Evolutionary conservation across 83 land plant genomes (phyloP), one percentile per base, ranked within the genome.

Genomic region (Picea mariana): DNA sequence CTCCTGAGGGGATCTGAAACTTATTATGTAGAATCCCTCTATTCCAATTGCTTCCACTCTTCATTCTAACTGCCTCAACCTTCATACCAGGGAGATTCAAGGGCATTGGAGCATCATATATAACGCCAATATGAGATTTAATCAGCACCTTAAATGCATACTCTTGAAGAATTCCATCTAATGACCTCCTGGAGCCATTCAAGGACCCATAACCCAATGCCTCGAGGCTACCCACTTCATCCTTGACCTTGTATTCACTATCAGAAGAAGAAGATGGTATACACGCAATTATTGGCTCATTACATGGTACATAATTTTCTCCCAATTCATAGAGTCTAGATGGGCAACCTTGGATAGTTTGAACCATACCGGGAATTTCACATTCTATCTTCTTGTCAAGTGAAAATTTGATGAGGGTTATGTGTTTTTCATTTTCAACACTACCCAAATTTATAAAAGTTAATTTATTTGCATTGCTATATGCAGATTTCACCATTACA

Each of bases 221-320:
- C 13, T 55, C 12, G 13, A 12, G 15, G 12, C 58, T 55, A 55
- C 58, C 58, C 58, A 55, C 58, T 55, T 55, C 58, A 55, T 55
- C 58, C 15, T 55, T 55, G 58, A 55, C 58, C 15, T 55, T 55
- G 58, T 55, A 55, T 12, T 12, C 58, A 55, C 58, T 55, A 55
- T 13, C 58, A 55, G 58, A 55, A 55, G 58, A 34, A 34, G 83
- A 62, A 90, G 87, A 12, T 91, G 89, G 68, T 94, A 93, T 58
- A 93, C 94, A 34, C 34, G 3, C 79, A 93, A 80, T 59, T 83
- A 87, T 58, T 89, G 87, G 79, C 97, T 90, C 77, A 84, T 34
- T 34, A 34, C 34, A 34, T 34, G 34, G 82, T 11, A 93, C 92
- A 80, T 87, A 90, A 12, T 88, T 89, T 9, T 17, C 27, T 77